Evolutionary conservation across 768 basidiomycete species (phyloP).

Genomic region (Obba rivulosa): DNA sequence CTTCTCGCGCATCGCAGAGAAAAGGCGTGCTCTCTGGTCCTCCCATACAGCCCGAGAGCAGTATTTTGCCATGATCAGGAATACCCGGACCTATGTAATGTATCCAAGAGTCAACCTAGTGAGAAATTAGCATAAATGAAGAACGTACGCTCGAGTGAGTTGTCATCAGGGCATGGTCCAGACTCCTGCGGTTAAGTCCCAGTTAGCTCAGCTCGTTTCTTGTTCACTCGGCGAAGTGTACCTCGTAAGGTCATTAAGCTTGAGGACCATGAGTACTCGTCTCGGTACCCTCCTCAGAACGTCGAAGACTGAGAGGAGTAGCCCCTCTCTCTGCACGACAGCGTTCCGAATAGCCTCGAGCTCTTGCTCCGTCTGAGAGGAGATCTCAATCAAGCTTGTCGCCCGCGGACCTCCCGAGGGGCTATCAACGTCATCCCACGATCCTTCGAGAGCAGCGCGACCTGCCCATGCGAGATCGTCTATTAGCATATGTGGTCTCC

Average conservation of each 20-base stretch:
- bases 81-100: constrained; percentile 87
- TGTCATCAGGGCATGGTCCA: constrained; percentile 82
- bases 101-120: too few species aligned
- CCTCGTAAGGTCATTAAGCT: constrained; percentile 83
- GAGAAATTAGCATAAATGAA: background rate
- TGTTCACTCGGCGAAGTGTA: constrained; percentile 20
- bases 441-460: constrained; percentile 66
- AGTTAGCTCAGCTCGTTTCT: background rate
- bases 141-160: constrained; percentile 71
- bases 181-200: constrained; percentile 44
- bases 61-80: constrained; percentile 86
- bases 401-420: constrained; percentile 42
- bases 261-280: constrained; percentile 78
- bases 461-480: constrained; percentile 23
- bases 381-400: constrained; percentile 71
- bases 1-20: constrained; percentile 37
- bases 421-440: constrained; percentile 40
- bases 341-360: constrained; percentile 78
- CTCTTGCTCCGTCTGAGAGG: constrained; percentile 69
- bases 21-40: constrained; percentile 44
- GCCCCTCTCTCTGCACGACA: constrained; percentile 75
- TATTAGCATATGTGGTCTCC: background rate
- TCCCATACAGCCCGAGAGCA: constrained; percentile 78
- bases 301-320: constrained; percentile 82
- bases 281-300: constrained; percentile 83